A percentile compares a stretch with the other conserved stretches of the same genome.
phyloP scores from a whole-genome alignment of 768 basidiomycete genomes.

The Aureoboletus auriporus region DNA sequence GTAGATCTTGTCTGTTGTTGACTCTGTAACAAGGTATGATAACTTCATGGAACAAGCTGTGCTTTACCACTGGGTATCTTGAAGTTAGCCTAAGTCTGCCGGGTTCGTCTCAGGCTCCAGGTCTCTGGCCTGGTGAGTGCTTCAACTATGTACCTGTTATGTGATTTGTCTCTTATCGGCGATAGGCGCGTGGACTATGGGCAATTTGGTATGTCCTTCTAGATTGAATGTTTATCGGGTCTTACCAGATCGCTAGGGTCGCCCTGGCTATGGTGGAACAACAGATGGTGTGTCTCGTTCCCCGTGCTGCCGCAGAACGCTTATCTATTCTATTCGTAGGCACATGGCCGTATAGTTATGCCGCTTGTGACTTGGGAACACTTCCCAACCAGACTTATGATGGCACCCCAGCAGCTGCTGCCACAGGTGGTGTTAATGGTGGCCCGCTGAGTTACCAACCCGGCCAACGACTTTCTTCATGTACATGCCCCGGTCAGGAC shows the following conservation, averaged over 20 bases:
- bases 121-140: slow-evolving; percentile 80
- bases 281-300: slow-evolving; percentile 58
- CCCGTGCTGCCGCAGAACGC: neutral
- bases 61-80: slow-evolving; percentile 90
- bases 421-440: slow-evolving; percentile 49
- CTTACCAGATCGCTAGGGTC: slow-evolving; percentile 45
- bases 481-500: slow-evolving; percentile 80
- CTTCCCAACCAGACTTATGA: slow-evolving; percentile 75
- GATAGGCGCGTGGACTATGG: slow-evolving; percentile 70
- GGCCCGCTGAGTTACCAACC: slow-evolving; percentile 69
- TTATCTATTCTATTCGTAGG: slow-evolving; percentile 24
- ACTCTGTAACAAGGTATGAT: slow-evolving; percentile 50
- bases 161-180: neutral
- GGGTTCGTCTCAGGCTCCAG: slow-evolving; percentile 54
- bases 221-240: neutral
- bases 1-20: neutral
- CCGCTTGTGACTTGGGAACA: slow-evolving; percentile 82
- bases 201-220: slow-evolving; percentile 45
- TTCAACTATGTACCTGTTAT: slow-evolving; percentile 14
- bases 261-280: slow-evolving; percentile 86
- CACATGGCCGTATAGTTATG: slow-evolving; percentile 81
- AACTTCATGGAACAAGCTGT: slow-evolving; percentile 91
- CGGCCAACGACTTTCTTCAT: slow-evolving; percentile 83
- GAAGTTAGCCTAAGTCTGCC: slow-evolving; percentile 80
- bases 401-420: slow-evolving; percentile 54